phyloP scores from a whole-genome alignment of 306 rosid species.

The Betula pendula region DNA sequence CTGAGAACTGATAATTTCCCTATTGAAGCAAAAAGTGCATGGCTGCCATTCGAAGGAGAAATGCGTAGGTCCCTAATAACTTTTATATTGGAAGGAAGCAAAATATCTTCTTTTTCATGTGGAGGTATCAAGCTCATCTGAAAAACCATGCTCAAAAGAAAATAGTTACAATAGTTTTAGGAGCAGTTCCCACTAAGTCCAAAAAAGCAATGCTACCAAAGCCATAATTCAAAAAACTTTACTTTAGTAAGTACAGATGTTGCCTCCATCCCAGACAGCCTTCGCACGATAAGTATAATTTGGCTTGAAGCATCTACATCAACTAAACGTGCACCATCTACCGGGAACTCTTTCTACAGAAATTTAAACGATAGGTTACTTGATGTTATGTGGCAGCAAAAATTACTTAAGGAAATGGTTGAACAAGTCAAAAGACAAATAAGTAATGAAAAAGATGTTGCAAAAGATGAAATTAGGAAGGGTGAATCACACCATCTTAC shows the following conservation, averaged over 20 bases:
- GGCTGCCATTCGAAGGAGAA: conserved; percentile 54
- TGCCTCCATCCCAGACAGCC: conserved; percentile 55
- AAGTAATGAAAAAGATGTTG: not conserved
- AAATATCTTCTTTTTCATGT: conserved; percentile 70
- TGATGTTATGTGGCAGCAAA: conserved; percentile 16
- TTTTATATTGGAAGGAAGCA: conserved; percentile 56
- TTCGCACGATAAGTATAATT: conserved; percentile 69
- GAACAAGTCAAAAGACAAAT: not conserved
- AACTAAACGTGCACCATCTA: conserved; percentile 67
- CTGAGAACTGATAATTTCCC: conserved; percentile 82
- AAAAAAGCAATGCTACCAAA: conserved; percentile 13
- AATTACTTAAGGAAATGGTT: conserved; percentile 4
- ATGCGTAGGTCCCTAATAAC: conserved; percentile 68
- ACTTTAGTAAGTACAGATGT: conserved; percentile 62
- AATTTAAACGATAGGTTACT: conserved; percentile 29
- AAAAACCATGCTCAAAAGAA: conserved; percentile 33
- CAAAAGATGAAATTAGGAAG: not conserved
- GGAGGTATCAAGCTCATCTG: conserved; percentile 87
- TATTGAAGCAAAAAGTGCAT: conserved; percentile 66
- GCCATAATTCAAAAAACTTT: conserved; percentile 29
- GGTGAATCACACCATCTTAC: not conserved
- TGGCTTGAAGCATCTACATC: conserved; percentile 68
- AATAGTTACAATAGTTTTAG: not conserved
- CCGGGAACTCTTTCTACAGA: conserved; percentile 57
- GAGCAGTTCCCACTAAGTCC: conserved; percentile 12